Conservation (phyloP, 257 asterid species). For the Cordia subcordata region DNA sequence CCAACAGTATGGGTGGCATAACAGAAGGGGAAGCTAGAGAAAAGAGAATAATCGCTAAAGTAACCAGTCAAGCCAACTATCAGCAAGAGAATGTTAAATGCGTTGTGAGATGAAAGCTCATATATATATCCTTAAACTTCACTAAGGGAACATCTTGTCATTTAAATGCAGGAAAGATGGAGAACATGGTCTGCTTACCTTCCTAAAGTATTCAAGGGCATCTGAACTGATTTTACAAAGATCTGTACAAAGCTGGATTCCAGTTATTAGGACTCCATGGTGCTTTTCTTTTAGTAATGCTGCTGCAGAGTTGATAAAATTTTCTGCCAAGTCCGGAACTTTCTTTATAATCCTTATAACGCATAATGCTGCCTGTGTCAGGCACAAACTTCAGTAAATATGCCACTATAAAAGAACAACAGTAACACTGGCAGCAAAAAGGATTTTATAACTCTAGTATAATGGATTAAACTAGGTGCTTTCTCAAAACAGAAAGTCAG, state of each 20-base stretch:
- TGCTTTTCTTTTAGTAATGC: slow-evolving; percentile 90
- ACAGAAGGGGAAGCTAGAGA: too few relatives aligned
- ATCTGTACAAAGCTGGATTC: slow-evolving; percentile 86
- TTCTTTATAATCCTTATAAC: slow-evolving; percentile 87
- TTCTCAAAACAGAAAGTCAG: too few relatives aligned
- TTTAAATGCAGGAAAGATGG: slow-evolving; percentile 8
- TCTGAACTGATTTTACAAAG: slow-evolving; percentile 80
- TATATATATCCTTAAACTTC: not conserved
- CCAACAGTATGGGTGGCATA: too few relatives aligned
- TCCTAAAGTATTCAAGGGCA: slow-evolving; percentile 83
- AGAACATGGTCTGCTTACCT: slow-evolving; percentile 39
- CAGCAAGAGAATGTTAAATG: not conserved
- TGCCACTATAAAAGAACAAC: not conserved
- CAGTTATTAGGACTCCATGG: slow-evolving; percentile 91
- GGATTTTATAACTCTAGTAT: not conserved
- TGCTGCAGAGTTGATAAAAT: slow-evolving; percentile 75
- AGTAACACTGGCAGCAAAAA: slow-evolving; percentile 2
- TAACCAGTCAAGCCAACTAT: too few relatives aligned
- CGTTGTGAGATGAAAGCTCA: not conserved
- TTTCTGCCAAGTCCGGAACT: slow-evolving; percentile 97
- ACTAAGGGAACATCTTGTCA: too few relatives aligned
- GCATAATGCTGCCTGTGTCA: slow-evolving; percentile 88
- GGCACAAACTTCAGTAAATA: slow-evolving; percentile 18
- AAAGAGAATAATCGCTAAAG: too few relatives aligned
- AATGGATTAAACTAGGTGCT: too few relatives aligned